Percentiles rank a stretch among this genome's conserved stretches.
These are phyloP conservation scores for Ajuga chamaepitys DNA, from an alignment of 257 asterid species.

Conservation along the genomic window DNA sequence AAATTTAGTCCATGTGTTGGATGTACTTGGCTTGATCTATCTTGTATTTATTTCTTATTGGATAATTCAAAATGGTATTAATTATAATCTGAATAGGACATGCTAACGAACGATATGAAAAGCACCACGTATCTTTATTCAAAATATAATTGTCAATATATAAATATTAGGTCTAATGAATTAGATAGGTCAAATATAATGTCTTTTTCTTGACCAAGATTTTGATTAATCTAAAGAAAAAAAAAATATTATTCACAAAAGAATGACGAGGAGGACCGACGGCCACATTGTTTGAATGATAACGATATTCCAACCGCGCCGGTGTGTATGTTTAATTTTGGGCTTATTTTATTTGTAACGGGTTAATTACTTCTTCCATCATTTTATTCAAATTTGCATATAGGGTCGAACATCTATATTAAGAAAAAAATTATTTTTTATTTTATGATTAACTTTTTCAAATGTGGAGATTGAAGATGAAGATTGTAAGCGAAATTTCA, in stretches of 20 bases:
- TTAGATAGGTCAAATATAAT: neutral
- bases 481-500: too few relatives aligned
- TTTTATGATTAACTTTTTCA: too few relatives aligned
- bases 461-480: too few relatives aligned
- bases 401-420: too few relatives aligned
- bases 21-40: too few relatives aligned
- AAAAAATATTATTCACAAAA: neutral
- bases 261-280: neutral
- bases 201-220: neutral
- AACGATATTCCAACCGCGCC: too few relatives aligned
- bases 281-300: slow-evolving; percentile 9
- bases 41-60: neutral
- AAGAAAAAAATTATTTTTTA: too few relatives aligned
- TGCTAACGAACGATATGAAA: neutral
- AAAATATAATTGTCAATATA: neutral
- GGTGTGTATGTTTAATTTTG: too few relatives aligned
- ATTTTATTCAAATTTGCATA: too few relatives aligned
- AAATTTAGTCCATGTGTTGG: too few relatives aligned
- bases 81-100: neutral
- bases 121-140: neutral
- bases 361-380: too few relatives aligned
- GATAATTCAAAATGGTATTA: neutral
- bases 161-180: neutral
- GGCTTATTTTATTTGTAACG: too few relatives aligned
- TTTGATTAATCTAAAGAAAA: neutral